Evolutionary conservation across 1,284 basidiomycete species (phyloP), one percentile per base, ranked within the genome.

Genomic region (Malassezia arunalokei): DNA sequence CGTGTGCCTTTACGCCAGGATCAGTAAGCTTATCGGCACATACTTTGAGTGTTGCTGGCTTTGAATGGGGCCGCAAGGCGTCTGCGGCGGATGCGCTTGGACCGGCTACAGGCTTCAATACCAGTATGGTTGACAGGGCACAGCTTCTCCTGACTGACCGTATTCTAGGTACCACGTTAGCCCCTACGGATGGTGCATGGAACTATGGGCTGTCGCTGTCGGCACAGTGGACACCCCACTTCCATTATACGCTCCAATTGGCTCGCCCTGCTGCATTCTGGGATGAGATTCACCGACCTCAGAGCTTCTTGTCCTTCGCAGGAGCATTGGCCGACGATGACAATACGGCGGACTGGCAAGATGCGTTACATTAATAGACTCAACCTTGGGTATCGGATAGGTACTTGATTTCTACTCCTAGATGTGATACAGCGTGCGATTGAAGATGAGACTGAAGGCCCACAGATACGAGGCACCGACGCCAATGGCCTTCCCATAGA

Each of bases 1-100:
- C 90, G 0, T 84, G 85, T 38, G 89, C 94, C 28, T 99, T 98
- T 77, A 98, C 94, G 2, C 94, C 94, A 3, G 94, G 94, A 56
- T 95, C 90, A 2, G 87, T 98, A 33, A 94, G 89, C 28, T 77
- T 99, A 38, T 90, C 90, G 39, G 86, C 92, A 0, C 90, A 96
- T 76, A 86, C 83, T 35, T 76, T 98, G 47, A 85, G 84, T 8
- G 83, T 91, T 3, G 80, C 84, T 47, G 94, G 94, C 14, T 98
- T 98, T 74, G 94, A 99, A 73, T 98, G 92, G 92, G 92, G 92
- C 40, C 79, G 94, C 60, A 96, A 96, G 78, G 66, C 64, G 8
- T 85, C 80, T 40, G 85, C 85, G n/a, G 80, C 83, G 43, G 87
- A 87, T 63, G 78, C 64, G 42, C 51, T 73, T 8, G 68, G 51